Evolutionary conservation across 2,329 filamentous ascomycete species (phyloP).

Genomic region (Dendryphion nanum): DNA sequence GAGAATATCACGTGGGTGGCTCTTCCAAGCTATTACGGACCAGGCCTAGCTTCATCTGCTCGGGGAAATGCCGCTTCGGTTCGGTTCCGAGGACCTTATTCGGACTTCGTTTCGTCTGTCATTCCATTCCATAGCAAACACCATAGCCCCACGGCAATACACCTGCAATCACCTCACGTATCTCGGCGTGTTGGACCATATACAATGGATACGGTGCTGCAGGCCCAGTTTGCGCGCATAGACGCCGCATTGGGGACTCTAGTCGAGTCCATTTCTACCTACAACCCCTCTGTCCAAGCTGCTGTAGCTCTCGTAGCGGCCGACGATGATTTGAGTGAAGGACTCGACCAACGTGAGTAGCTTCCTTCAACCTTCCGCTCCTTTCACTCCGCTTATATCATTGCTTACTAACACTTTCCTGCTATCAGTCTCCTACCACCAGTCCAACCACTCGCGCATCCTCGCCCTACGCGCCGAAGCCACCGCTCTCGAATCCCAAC

Average conservation of each 20-base stretch:
- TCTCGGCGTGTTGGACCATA: too few relatives aligned
- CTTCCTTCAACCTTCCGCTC: background rate
- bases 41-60: too few relatives aligned
- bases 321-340: slow-evolving; percentile 64
- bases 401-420: too few relatives aligned
- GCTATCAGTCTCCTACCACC: slow-evolving; percentile 69
- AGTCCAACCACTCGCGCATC: slow-evolving; percentile 70
- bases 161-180: too few relatives aligned
- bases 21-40: too few relatives aligned
- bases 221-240: slow-evolving; percentile 45
- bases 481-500: slow-evolving; percentile 65
- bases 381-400: background rate
- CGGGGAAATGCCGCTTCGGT: too few relatives aligned
- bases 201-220: slow-evolving; percentile 44
- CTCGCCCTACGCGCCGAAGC: slow-evolving; percentile 66
- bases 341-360: slow-evolving; percentile 62
- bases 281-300: slow-evolving; percentile 69
- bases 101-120: too few relatives aligned
- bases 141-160: too few relatives aligned
- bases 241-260: slow-evolving; percentile 60
- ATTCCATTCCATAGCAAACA: too few relatives aligned
- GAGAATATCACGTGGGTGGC: too few relatives aligned
- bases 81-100: too few relatives aligned
- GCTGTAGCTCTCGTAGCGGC: slow-evolving; percentile 69
- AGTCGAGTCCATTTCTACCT: slow-evolving; percentile 78